A percentile compares a stretch with the other conserved stretches of the same genome.
Evolutionary conservation across 257 asterid species (phyloP).

Genomic region (Lycium ferocissimum): DNA sequence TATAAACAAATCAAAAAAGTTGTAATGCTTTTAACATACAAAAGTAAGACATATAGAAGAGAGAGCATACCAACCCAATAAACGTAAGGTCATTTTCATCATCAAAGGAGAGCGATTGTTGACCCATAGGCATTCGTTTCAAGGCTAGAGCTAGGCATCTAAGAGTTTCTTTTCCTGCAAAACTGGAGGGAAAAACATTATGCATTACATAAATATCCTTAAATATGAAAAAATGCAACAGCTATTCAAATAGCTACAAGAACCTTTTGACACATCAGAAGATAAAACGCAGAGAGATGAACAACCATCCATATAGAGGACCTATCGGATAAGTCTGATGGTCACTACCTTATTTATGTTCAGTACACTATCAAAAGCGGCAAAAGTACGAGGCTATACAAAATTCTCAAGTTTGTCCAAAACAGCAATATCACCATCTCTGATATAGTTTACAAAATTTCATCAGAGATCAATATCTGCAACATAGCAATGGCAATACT

Average conservation of each 20-base stretch:
- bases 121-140: conserved; percentile 91
- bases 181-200: conserved; percentile 56
- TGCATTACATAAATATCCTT: conserved; percentile 19
- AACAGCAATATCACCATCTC: not conserved
- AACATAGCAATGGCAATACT: conserved; percentile 13
- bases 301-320: conserved; percentile 22
- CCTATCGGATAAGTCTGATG: not conserved
- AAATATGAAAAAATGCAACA: not conserved
- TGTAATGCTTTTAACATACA: conserved; percentile 31
- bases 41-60: conserved; percentile 44
- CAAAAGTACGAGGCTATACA: not conserved
- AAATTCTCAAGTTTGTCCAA: not conserved
- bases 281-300: not conserved
- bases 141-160: conserved; percentile 94
- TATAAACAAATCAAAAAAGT: conserved; percentile 27
- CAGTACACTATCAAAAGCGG: not conserved
- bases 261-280: not conserved
- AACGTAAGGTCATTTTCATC: conserved; percentile 95
- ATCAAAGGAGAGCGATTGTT: conserved; percentile 77
- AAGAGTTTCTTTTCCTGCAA: conserved; percentile 95
- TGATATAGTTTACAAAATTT: not conserved
- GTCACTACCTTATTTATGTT: conserved; percentile 4
- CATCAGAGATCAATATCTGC: not conserved
- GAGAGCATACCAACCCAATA: conserved; percentile 99
- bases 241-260: not conserved